A percentile compares a stretch with the other conserved stretches of the same genome.
These are phyloP conservation scores for Xanthoceras sorbifolium DNA, from an alignment of 345 rosid genomes.

Conservation along the genomic window DNA sequence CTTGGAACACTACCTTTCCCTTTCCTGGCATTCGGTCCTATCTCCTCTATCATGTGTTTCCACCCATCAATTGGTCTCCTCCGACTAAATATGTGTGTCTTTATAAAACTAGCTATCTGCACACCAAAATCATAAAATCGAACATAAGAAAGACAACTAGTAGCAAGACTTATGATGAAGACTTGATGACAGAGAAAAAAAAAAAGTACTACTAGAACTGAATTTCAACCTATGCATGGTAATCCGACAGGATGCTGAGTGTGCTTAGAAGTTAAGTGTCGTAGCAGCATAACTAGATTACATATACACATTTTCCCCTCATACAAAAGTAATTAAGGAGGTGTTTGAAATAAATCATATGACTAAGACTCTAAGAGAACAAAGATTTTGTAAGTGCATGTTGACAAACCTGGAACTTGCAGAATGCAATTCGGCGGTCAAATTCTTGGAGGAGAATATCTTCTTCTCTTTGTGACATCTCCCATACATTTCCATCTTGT, in stretches of 20 bases:
- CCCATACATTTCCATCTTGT: slow-evolving; percentile 90
- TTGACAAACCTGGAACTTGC: slow-evolving; percentile 79
- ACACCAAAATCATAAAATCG: slow-evolving; percentile 6
- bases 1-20: slow-evolving; percentile 94
- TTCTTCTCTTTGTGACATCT: slow-evolving; percentile 97
- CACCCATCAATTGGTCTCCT: slow-evolving; percentile 96
- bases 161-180: not conserved
- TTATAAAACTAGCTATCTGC: slow-evolving; percentile 97
- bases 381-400: not conserved
- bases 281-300: not conserved
- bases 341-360: not conserved
- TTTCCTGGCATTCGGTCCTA: slow-evolving; percentile 96
- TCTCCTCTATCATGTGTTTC: slow-evolving; percentile 94
- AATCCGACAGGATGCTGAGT: not conserved
- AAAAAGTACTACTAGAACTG: not conserved
- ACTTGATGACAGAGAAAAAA: not conserved
- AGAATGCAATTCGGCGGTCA: slow-evolving; percentile 81
- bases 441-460: slow-evolving; percentile 93
- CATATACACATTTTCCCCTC: not conserved
- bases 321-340: not conserved
- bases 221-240: not conserved
- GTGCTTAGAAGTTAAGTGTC: not conserved
- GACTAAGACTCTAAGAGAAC: not conserved
- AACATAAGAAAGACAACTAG: not conserved
- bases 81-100: slow-evolving; percentile 92